Conservation (phyloP, 345 rosid genomes). For the Erysimum cheiranthoides region DNA sequence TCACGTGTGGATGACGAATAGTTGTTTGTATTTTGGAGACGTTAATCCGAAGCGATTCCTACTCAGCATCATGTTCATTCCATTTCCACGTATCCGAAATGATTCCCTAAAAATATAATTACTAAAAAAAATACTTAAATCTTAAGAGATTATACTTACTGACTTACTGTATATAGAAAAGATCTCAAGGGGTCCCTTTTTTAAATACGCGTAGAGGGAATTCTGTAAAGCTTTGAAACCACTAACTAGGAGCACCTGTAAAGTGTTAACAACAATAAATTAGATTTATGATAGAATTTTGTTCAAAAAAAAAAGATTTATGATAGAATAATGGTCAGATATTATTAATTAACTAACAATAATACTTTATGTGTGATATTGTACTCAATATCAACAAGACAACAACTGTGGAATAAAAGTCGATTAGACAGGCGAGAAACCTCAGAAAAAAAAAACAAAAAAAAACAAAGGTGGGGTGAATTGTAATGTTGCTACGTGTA, state of each 20-base stretch:
- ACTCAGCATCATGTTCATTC: neutral
- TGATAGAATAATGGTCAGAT: neutral
- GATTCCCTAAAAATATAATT: neutral
- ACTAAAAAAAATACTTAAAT: neutral
- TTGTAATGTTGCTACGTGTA: slow-evolving; percentile 4
- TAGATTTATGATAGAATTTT: slow-evolving; percentile 27
- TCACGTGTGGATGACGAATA: neutral
- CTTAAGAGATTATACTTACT: neutral
- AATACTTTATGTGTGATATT: neutral
- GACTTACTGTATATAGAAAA: neutral
- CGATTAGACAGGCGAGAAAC: neutral
- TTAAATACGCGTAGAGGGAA: slow-evolving; percentile 12
- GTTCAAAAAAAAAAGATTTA: too few species aligned
- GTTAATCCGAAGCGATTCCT: slow-evolving; percentile 22
- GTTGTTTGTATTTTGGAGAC: neutral
- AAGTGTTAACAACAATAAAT: slow-evolving; percentile 15
- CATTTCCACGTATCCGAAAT: slow-evolving; percentile 21
- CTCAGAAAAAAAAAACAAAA: neutral
- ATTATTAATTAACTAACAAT: slow-evolving; percentile 7
- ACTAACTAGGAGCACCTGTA: slow-evolving; percentile 36
- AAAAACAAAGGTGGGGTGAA: neutral
- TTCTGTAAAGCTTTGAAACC: slow-evolving; percentile 22
- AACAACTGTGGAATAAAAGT: too few species aligned
- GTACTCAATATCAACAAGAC: neutral
- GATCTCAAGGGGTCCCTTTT: neutral